These are phyloP conservation scores for Ciborinia camelliae DNA, from an alignment of 2,329 filamentous ascomycete species.

Conservation along the genomic window DNA sequence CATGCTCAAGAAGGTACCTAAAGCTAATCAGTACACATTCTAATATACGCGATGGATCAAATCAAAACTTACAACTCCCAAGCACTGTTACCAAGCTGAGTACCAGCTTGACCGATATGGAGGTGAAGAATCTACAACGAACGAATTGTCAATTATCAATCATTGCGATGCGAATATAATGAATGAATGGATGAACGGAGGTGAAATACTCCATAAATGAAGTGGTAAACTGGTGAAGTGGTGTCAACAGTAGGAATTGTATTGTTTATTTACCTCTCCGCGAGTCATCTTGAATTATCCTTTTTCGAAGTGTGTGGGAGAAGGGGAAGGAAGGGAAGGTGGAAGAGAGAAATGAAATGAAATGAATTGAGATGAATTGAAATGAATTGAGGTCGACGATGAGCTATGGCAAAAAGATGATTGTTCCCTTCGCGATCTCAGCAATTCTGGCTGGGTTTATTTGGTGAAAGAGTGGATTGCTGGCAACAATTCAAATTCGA, in stretches of 20 bases:
- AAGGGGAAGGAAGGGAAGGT: not conserved
- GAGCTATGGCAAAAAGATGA: conserved; percentile 17
- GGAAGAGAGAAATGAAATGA: not conserved
- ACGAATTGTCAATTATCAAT: conserved; percentile 11
- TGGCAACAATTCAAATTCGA: conserved; percentile 1
- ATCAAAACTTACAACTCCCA: conserved; percentile 62
- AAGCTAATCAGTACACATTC: not conserved
- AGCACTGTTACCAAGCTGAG: conserved; percentile 64
- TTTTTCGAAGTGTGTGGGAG: conserved; percentile 10
- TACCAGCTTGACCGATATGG: conserved; percentile 66
- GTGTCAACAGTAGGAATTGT: not conserved
- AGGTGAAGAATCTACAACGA: conserved; percentile 57
- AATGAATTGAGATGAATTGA: no score
- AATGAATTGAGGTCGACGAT: conserved; percentile 6
- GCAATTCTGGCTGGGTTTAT: conserved; percentile 5
- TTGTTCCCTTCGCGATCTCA: conserved; percentile 9
- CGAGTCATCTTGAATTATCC: conserved; percentile 25
- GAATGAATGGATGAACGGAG: not conserved
- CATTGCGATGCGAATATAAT: conserved; percentile 15
- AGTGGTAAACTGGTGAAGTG: not conserved
- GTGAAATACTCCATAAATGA: not conserved
- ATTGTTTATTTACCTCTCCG: conserved; percentile 26
- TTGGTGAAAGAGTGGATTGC: conserved; percentile 12
- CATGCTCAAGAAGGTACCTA: conserved; percentile 65
- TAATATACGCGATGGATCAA: conserved; percentile 11